Base-by-base conservation (phyloP, 768 basidiomycete genomes). In the Boletus reticulatus region DNA sequence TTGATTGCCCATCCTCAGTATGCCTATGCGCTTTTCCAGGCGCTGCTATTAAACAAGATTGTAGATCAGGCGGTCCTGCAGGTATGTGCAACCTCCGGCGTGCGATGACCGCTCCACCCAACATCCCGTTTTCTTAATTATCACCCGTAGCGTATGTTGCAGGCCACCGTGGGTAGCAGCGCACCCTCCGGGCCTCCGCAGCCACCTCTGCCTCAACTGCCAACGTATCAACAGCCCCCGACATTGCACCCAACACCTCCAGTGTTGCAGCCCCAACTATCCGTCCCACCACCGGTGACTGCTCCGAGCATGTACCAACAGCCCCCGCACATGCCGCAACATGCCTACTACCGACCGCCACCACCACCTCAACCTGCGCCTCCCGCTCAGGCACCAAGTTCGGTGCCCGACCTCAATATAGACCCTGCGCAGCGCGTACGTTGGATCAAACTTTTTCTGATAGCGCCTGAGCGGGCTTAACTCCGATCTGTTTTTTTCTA, bases 11-110 rank as follows among this genome's bases (percentile, higher is more conserved):
- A 98, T 63, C 97, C 97, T 17, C 96, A 98, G 73, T 81, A 97
- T 6, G 89, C 94, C 2, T 98, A 98, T 70, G 97, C 97, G 5
- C 80, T 98, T 14, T 97, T 98, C 78, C 95, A 98, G 73, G 89
- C 92, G 0, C 81, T 99, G 59, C 76, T 98, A 10, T 75, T 98
- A 46, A 92, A 95, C 80, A 92, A 94, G 64, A 92, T 98, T 17
- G 91, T 98, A 39, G 94, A 98, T 61, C 82, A 90, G 4, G 82
- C 84, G 6, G 84, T 97, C 46, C 78, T 99, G 4, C 84, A 91
- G 87, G 92, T 61, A 79, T 36, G 58, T 54, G n/a, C 31, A 43
- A 37, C n/a, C 27, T 19, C 8, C 57, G 65, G 59, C 54, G 37
- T 50, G 41, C 17, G 24, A 27, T 37, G 19, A 19, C 55, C 55